Evolutionary conservation across 768 basidiomycete species (phyloP).

Genomic region (Boletus reticuloceps): DNA sequence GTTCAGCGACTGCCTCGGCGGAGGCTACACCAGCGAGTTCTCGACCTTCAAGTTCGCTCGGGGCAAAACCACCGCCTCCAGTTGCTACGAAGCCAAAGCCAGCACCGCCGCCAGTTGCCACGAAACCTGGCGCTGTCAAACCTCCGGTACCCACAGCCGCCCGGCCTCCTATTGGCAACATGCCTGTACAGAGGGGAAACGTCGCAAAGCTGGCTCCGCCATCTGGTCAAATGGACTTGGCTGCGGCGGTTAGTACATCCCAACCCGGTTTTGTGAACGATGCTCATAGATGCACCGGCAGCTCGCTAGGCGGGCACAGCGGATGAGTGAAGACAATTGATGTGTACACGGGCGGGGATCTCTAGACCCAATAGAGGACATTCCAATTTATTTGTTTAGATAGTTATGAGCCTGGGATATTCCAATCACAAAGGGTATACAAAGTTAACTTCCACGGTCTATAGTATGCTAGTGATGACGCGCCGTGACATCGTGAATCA

Average conservation of each 20-base stretch:
- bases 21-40: slow-evolving; percentile 45
- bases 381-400: neutral
- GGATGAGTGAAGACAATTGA: slow-evolving; percentile 46
- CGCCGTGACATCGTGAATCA: too few relatives aligned
- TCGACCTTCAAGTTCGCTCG: slow-evolving; percentile 50
- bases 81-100: slow-evolving; percentile 65
- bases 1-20: slow-evolving; percentile 32
- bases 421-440: slow-evolving; percentile 25
- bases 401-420: slow-evolving; percentile 17
- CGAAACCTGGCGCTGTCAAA: slow-evolving; percentile 54
- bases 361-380: slow-evolving; percentile 1
- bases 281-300: slow-evolving; percentile 27
- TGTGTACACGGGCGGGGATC: slow-evolving; percentile 8
- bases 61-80: slow-evolving; percentile 55
- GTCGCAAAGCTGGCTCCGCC: slow-evolving; percentile 42
- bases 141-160: slow-evolving; percentile 62
- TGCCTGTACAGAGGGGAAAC: slow-evolving; percentile 38
- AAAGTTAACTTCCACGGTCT: slow-evolving; percentile 23
- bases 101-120: slow-evolving; percentile 51
- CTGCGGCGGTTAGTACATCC: slow-evolving; percentile 64
- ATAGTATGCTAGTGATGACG: slow-evolving; percentile 19
- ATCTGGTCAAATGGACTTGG: slow-evolving; percentile 73
- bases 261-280: neutral
- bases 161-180: slow-evolving; percentile 40
- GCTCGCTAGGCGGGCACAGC: slow-evolving; percentile 79